Percentiles rank a stretch among this genome's conserved stretches.
Evolutionary conservation across 495 filamentous ascomycete genomes (phyloP).

Genomic region (Cercophora samala): DNA sequence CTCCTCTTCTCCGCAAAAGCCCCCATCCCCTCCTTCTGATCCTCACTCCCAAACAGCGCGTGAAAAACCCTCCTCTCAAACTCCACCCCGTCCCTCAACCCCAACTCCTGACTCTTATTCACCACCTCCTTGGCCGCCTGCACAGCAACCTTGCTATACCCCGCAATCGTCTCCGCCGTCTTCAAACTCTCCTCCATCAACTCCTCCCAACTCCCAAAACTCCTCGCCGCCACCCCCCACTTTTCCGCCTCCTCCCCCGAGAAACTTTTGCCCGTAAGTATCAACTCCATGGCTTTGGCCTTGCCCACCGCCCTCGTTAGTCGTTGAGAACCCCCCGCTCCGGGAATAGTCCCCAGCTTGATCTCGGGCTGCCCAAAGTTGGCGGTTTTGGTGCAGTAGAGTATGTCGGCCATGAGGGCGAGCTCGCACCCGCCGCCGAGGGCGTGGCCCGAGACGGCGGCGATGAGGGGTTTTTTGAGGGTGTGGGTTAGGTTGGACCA

Average conservation of each 20-base stretch:
- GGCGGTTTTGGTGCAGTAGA: slow-evolving; percentile 80
- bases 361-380: slow-evolving; percentile 97
- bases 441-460: slow-evolving; percentile 90
- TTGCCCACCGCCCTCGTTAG: slow-evolving; percentile 86
- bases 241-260: slow-evolving; percentile 74
- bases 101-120: slow-evolving; percentile 90
- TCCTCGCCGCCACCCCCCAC: slow-evolving; percentile 85
- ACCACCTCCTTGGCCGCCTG: slow-evolving; percentile 96
- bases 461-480: slow-evolving; percentile 88
- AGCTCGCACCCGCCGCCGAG: slow-evolving; percentile 95
- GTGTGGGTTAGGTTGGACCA: slow-evolving; percentile 80
- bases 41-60: slow-evolving; percentile 82
- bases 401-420: slow-evolving; percentile 93
- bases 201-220: slow-evolving; percentile 77
- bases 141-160: slow-evolving; percentile 73
- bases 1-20: slow-evolving; percentile 95
- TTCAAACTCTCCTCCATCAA: slow-evolving; percentile 72
- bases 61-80: slow-evolving; percentile 93
- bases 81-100: slow-evolving; percentile 85
- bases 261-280: slow-evolving; percentile 82
- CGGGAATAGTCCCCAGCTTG: slow-evolving; percentile 87
- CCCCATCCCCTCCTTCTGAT: slow-evolving; percentile 97
- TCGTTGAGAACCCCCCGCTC: slow-evolving; percentile 88
- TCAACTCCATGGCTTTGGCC: slow-evolving; percentile 86
- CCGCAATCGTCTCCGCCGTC: slow-evolving; percentile 85